Evolutionary conservation across 140 eudicot species (phyloP).

Genomic region (Senecio squalidus): DNA sequence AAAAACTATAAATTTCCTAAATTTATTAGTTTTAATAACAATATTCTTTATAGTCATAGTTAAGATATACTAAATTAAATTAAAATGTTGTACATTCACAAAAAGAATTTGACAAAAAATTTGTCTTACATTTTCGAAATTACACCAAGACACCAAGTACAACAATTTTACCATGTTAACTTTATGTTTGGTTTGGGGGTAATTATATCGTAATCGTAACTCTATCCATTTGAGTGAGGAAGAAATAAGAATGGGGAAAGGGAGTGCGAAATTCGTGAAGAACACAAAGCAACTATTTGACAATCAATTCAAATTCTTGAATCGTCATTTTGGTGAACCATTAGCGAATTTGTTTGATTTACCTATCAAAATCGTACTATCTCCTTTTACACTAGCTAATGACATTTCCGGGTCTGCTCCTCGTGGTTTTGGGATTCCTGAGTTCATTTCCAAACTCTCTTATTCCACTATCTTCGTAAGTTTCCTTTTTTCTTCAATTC

Average conservation of each 20-base stretch:
- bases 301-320: conserved; percentile 21
- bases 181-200: no score
- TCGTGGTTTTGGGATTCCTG: conserved; percentile 91
- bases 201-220: no score
- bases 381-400: conserved; percentile 60
- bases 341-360: conserved; percentile 34
- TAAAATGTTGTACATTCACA: no score
- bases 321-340: conserved; percentile 27
- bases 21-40: no score
- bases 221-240: no score
- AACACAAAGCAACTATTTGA: conserved; percentile 15
- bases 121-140: no score
- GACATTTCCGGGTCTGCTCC: conserved; percentile 83
- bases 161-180: no score
- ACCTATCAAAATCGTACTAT: conserved; percentile 51
- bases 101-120: no score
- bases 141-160: no score
- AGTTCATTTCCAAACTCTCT: conserved; percentile 76
- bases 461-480: conserved; percentile 69
- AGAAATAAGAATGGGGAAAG: conserved; percentile 30
- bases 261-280: conserved; percentile 20
- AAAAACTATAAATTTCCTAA: no score
- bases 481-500: background rate
- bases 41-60: no score
- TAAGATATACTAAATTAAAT: no score